Conservation (phyloP, 768 basidiomycete genomes). For the Kwoniella dejecticola region DNA sequence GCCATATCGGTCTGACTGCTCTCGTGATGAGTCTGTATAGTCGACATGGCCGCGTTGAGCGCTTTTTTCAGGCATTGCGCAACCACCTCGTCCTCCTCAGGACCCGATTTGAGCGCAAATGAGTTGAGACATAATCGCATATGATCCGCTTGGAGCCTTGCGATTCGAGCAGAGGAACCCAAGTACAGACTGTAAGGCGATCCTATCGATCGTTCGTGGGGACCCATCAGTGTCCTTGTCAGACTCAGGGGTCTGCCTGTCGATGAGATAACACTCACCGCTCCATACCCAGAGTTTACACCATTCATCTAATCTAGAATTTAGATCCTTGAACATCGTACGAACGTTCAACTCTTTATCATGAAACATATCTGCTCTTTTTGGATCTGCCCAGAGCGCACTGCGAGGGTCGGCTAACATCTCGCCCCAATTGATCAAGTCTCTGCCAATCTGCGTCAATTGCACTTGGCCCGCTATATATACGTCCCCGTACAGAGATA, state of each 20-base stretch:
- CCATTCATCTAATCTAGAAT: slow-evolving; percentile 42
- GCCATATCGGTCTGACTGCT: slow-evolving; percentile 42
- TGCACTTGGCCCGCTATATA: slow-evolving; percentile 45
- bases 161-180: slow-evolving; percentile 34
- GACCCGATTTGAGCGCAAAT: slow-evolving; percentile 37
- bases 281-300: slow-evolving; percentile 41
- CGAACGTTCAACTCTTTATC: slow-evolving; percentile 32
- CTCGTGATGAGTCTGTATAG: slow-evolving; percentile 44
- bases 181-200: slow-evolving; percentile 42
- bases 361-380: slow-evolving; percentile 22
- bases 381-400: slow-evolving; percentile 28
- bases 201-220: too few species aligned
- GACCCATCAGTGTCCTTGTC: too few species aligned
- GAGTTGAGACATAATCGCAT: slow-evolving; percentile 46
- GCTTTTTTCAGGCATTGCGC: slow-evolving; percentile 39
- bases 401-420: slow-evolving; percentile 29
- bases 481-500: slow-evolving; percentile 37
- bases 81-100: slow-evolving; percentile 32
- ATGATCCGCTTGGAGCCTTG: slow-evolving; percentile 41
- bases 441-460: slow-evolving; percentile 42
- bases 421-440: slow-evolving; percentile 40
- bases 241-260: too few species aligned
- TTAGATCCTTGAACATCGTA: slow-evolving; percentile 40
- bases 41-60: slow-evolving; percentile 38
- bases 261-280: too few species aligned